phyloP scores from a whole-genome alignment of 176 grass and related monocot species.

The Bromus sterilis region DNA sequence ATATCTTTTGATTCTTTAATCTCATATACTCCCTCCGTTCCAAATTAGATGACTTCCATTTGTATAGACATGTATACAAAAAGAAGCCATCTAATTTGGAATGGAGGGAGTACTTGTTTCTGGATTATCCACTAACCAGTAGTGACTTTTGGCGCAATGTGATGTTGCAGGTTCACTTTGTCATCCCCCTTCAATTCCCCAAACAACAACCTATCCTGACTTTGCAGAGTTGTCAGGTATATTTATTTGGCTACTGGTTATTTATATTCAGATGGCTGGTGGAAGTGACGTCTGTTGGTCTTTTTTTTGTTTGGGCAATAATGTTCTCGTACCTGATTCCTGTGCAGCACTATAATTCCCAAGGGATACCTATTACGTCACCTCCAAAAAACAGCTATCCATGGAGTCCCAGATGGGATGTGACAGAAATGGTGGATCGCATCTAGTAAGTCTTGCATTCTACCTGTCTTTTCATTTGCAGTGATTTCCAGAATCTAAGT shows the following conservation, averaged over 20 bases:
- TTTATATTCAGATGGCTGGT: neutral
- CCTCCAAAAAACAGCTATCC: slow-evolving; percentile 75
- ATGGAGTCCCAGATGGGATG: slow-evolving; percentile 96
- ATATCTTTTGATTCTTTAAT: neutral
- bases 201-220: slow-evolving; percentile 63
- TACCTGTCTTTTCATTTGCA: neutral
- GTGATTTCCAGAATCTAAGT: neutral
- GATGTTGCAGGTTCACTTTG: slow-evolving; percentile 74
- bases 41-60: too few species aligned
- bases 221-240: slow-evolving; percentile 89
- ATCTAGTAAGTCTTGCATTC: slow-evolving; percentile 63
- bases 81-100: too few species aligned
- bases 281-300: neutral
- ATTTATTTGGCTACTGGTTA: neutral
- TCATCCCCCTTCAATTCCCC: slow-evolving; percentile 85
- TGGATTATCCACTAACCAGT: neutral
- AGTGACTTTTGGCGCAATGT: slow-evolving; percentile 25
- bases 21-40: too few species aligned
- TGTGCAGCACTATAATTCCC: slow-evolving; percentile 68
- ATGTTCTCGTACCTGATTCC: neutral
- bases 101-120: too few species aligned
- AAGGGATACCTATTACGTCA: slow-evolving; percentile 54
- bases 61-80: too few species aligned
- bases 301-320: neutral
- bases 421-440: slow-evolving; percentile 56